phyloP scores from a whole-genome alignment of 345 rosid genomes.

The Eutrema heterophyllum region DNA sequence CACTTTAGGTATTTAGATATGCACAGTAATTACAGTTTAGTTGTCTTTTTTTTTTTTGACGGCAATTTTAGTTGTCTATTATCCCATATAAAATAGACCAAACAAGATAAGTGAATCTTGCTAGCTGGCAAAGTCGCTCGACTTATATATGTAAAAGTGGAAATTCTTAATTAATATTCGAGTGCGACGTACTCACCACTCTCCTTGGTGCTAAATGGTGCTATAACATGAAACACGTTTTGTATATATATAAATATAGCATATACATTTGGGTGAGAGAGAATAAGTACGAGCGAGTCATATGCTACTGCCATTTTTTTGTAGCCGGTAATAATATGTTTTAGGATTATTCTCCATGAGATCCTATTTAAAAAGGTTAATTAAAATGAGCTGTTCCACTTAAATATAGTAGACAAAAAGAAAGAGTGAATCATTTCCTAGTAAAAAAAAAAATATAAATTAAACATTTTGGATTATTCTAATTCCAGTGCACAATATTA shows the following conservation, averaged over 20 bases:
- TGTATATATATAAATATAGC: background rate
- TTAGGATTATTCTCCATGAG: background rate
- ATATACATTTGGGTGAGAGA: background rate
- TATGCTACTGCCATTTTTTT: background rate
- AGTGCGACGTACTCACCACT: slow-evolving; percentile 11
- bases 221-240: slow-evolving; percentile 17
- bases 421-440: background rate
- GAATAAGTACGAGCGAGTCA: background rate
- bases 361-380: background rate
- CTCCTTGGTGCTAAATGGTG: slow-evolving; percentile 1
- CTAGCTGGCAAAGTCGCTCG: slow-evolving; percentile 11
- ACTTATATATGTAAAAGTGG: slow-evolving; percentile 5
- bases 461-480: background rate
- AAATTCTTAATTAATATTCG: background rate
- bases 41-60: background rate
- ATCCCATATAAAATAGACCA: slow-evolving; percentile 11
- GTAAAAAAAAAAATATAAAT: background rate
- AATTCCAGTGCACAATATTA: background rate
- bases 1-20: background rate
- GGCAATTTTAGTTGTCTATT: background rate
- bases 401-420: background rate
- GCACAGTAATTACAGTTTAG: background rate
- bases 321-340: background rate
- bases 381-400: background rate
- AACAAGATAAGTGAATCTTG: slow-evolving; percentile 15